Conservation (phyloP, 768 basidiomycete species). For the Paxillus involutus region DNA sequence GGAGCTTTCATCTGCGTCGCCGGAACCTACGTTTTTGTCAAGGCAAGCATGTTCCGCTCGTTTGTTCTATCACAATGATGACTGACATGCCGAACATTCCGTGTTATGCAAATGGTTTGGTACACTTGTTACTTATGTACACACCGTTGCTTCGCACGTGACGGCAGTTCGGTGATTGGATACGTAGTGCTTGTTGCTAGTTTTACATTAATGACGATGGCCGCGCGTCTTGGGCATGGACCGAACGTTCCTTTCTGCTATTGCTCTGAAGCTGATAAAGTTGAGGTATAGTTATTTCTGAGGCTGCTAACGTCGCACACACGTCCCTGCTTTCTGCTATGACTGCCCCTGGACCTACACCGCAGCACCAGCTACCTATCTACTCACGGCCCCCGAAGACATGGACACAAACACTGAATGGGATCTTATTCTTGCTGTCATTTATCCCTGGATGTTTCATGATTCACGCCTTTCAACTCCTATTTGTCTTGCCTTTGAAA, state of each 20-base stretch:
- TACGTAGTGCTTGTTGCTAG: background rate
- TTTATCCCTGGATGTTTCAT: constrained; percentile 68
- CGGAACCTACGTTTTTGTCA: constrained; percentile 52
- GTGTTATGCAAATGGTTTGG: constrained; percentile 36
- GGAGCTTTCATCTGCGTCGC: constrained; percentile 55
- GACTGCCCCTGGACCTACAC: constrained; percentile 12
- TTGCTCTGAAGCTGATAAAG: constrained; percentile 1
- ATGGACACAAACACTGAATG: constrained; percentile 52
- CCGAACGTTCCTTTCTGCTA: background rate
- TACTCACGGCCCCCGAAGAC: constrained; percentile 49
- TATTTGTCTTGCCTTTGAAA: constrained; percentile 65
- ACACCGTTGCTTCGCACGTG: constrained; percentile 11
- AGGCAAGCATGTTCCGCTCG: constrained; percentile 32
- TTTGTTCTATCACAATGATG: background rate
- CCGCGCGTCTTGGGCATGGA: constrained; percentile 2
- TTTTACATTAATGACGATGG: background rate
- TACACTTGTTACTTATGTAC: background rate
- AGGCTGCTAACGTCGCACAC: background rate
- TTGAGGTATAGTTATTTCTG: constrained; percentile 5
- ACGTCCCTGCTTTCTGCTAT: constrained; percentile 9
- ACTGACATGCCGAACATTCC: background rate
- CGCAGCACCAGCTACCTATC: constrained; percentile 50
- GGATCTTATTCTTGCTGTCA: constrained; percentile 50
- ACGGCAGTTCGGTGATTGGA: constrained; percentile 3
- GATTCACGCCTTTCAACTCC: constrained; percentile 72